Conservation (phyloP, 345 rosid species). For the Eucalyptus cloeziana region DNA sequence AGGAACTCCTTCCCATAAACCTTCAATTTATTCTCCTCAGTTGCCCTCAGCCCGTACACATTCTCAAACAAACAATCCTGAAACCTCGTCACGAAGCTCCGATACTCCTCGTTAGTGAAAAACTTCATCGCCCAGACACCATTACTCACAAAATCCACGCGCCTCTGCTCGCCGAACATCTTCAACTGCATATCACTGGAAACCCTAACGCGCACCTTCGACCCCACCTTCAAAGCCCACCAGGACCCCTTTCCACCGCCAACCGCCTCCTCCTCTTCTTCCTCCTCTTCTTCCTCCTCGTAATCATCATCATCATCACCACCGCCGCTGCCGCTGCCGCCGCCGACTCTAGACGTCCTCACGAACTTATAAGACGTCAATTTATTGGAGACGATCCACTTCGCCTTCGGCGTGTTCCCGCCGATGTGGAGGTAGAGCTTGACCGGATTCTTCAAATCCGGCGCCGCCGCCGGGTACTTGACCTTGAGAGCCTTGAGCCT, state of each 20-base stretch:
- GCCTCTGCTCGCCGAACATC: constrained; percentile 75
- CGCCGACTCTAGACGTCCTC: constrained; percentile 9
- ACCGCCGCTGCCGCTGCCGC: constrained; percentile 11
- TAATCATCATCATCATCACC: constrained; percentile 24
- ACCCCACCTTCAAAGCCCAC: constrained; percentile 68
- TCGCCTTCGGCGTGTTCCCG: constrained; percentile 77
- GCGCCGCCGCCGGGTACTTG: constrained; percentile 22
- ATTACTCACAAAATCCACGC: constrained; percentile 64
- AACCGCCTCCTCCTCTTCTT: constrained; percentile 6
- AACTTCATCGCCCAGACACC: constrained; percentile 96
- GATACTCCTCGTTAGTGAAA: constrained; percentile 46
- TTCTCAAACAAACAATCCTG: constrained; percentile 84
- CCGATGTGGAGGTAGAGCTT: constrained; percentile 81
- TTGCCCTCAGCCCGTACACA: constrained; percentile 53
- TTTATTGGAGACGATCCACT: constrained; percentile 65
- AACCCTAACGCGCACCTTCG: constrained; percentile 58
- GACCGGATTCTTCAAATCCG: constrained; percentile 36
- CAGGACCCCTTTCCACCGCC: constrained; percentile 17
- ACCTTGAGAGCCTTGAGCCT: constrained; percentile 52
- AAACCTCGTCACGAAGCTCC: constrained; percentile 50
- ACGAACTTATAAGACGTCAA: constrained; percentile 40
- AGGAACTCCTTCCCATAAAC: constrained; percentile 84
- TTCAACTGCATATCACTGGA: constrained; percentile 75
- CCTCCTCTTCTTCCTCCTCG: constrained; percentile 15
- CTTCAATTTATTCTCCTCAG: constrained; percentile 60